phyloP scores from a whole-genome alignment of 2,329 filamentous ascomycete genomes.

The Sporothrix euskadiensis region DNA sequence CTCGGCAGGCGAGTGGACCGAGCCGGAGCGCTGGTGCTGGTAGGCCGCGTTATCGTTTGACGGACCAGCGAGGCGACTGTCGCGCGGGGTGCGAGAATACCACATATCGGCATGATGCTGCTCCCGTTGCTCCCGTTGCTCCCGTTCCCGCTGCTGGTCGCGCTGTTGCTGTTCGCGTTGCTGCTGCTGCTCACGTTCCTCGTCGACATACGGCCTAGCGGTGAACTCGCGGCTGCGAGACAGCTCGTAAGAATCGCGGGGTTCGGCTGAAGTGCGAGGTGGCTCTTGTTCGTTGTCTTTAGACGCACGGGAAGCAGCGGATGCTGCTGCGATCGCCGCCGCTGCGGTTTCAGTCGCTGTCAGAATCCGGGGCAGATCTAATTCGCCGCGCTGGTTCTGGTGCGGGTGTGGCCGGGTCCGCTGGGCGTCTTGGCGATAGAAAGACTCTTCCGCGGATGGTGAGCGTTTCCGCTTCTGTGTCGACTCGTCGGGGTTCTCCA shows the following conservation, averaged over 20 bases:
- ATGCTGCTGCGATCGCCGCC: slow-evolving; percentile 27
- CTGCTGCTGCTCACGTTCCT: slow-evolving; percentile 23
- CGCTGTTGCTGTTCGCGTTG: slow-evolving; percentile 31
- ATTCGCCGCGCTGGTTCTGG: slow-evolving; percentile 29
- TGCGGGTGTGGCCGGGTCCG: slow-evolving; percentile 37
- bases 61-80: slow-evolving; percentile 50
- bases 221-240: slow-evolving; percentile 12
- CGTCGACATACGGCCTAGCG: background rate
- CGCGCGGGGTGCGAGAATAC: slow-evolving; percentile 51
- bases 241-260: slow-evolving; percentile 28
- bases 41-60: slow-evolving; percentile 52
- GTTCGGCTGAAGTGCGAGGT: slow-evolving; percentile 17
- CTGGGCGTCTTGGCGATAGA: background rate
- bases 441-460: slow-evolving; percentile 49
- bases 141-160: slow-evolving; percentile 28
- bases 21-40: slow-evolving; percentile 48
- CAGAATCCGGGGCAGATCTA: background rate
- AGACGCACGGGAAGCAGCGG: slow-evolving; percentile 15
- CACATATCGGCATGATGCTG: slow-evolving; percentile 47
- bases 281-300: slow-evolving; percentile 19
- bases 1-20: slow-evolving; percentile 47
- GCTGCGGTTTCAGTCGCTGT: slow-evolving; percentile 25
- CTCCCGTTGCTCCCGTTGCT: slow-evolving; percentile 26
- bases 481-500: slow-evolving; percentile 52
- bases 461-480: slow-evolving; percentile 70